Evolutionary conservation across 106 monocot species (phyloP), one percentile per base, ranked within the genome.

Genomic region (Dioscorea alata): DNA sequence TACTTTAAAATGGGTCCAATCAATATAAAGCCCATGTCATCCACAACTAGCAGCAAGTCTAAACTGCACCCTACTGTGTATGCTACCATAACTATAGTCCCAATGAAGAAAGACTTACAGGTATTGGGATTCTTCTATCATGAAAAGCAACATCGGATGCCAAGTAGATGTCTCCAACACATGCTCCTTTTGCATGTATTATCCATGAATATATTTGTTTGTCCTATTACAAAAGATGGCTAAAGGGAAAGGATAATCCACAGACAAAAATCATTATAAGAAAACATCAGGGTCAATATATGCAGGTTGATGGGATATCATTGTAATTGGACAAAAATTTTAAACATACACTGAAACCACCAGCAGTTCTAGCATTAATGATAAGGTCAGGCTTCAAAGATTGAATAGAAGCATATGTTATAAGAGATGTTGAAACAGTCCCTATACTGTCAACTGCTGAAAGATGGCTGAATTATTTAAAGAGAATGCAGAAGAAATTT

Each of bases 301-400:
- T 8, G 2, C 42, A 8, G 6, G 42, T 42, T 0, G 5, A 10
- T 5, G 0, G 5, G 5, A 42, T 42, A 42, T 42, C 42, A 1
- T 8, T 8, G 42, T 42, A 42, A 42, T 42, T 42, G 42, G 42
- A 42, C 0, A 5, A 42, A 42, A 42, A 42, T 3, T 0, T 34
- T 42, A 83, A 61, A 66, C 70, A 72, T 79, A 97, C 97, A 74
- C 83, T 89, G 69, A 97, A 97, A 24, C 92, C 97, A 72, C 97
- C 97, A 79, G 89, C 84, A 8, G 97, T 97, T 70, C 97, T 92
- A 48, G 97, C 97, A 82, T 97, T 97, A 64, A 97, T 92, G 63
- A 97, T 68, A 75, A 97, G 75, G 65, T 97, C 92, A 25, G 97
- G 97, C 60, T 89, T 92, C 49, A 92, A 73, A 64, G 85, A 84